These are phyloP conservation scores for Sextonia rubra DNA, from an alignment of 164 flowering plant species.

Conservation along the genomic window DNA sequence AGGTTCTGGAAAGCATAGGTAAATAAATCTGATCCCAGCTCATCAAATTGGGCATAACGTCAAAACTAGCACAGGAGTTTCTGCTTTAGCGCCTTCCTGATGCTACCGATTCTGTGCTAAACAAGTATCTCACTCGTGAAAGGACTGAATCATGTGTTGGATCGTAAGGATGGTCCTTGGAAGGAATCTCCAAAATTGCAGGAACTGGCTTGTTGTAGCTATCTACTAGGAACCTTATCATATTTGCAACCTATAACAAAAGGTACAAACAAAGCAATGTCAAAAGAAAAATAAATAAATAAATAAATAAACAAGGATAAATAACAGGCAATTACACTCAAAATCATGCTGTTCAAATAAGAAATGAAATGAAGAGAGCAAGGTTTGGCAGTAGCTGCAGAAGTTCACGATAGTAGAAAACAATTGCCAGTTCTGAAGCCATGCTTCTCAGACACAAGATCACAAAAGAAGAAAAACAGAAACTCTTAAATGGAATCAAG, in stretches of 20 bases:
- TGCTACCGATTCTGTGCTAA: constrained; percentile 80
- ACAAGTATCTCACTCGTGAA: constrained; percentile 84
- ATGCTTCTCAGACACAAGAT: no score
- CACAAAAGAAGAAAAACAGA: no score
- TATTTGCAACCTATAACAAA: constrained; percentile 73
- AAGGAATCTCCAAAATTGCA: constrained; percentile 92
- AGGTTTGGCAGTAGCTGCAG: not conserved
- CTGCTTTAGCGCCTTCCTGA: constrained; percentile 55
- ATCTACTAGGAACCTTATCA: constrained; percentile 89
- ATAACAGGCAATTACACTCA: not conserved
- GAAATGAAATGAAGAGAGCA: not conserved
- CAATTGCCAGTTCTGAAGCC: no score
- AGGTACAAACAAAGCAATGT: not conserved
- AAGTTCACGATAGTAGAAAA: not conserved
- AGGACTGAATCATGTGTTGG: constrained; percentile 88
- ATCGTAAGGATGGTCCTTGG: constrained; percentile 96
- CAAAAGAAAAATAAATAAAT: no score
- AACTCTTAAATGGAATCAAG: no score
- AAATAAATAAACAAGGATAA: not conserved
- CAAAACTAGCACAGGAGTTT: not conserved
- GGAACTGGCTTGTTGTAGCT: constrained; percentile 92
- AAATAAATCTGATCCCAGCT: not conserved
- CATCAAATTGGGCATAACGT: not conserved
- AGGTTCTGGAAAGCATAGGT: not conserved
- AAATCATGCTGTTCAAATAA: not conserved